Percentiles rank a stretch among this genome's conserved stretches.
phyloP scores from a whole-genome alignment of 2,329 filamentous ascomycete genomes.

The Fusarium sarcochroum region DNA sequence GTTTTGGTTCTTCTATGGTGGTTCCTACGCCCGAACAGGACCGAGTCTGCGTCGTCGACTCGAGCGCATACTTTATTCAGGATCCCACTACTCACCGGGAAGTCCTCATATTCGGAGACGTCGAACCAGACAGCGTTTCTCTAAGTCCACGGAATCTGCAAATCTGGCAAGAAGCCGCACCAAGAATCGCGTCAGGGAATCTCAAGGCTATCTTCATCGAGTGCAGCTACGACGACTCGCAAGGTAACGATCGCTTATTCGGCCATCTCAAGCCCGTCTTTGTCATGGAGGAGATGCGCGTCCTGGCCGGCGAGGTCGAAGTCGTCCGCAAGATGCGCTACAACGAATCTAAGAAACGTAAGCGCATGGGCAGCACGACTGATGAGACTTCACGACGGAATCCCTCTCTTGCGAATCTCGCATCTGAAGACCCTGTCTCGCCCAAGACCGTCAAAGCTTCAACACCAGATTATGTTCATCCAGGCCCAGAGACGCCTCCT shows the following conservation, averaged over 20 bases:
- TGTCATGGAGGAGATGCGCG: conserved; percentile 82
- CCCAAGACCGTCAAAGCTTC: conserved; percentile 61
- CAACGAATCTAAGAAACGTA: conserved; percentile 71
- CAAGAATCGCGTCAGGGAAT: conserved; percentile 80
- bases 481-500: conserved; percentile 57
- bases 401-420: conserved; percentile 39
- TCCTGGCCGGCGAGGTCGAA: conserved; percentile 79
- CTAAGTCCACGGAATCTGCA: conserved; percentile 83
- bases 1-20: conserved; percentile 37
- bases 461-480: conserved; percentile 28
- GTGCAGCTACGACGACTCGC: conserved; percentile 90
- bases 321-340: conserved; percentile 58
- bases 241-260: conserved; percentile 83
- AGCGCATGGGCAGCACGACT: conserved; percentile 62
- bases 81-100: conserved; percentile 79
- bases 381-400: conserved; percentile 44
- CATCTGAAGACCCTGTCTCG: conserved; percentile 64
- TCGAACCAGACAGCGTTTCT: conserved; percentile 91
- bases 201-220: conserved; percentile 92
- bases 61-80: conserved; percentile 93
- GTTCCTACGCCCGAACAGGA: conserved; percentile 57
- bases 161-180: conserved; percentile 91
- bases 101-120: conserved; percentile 93
- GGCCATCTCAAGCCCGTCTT: conserved; percentile 90
- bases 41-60: conserved; percentile 81